Percentiles rank a stretch among this genome's conserved stretches.
Evolutionary conservation across 352 stramenopile genomes (phyloP).

Genomic region (Phytopythium aichiense): DNA sequence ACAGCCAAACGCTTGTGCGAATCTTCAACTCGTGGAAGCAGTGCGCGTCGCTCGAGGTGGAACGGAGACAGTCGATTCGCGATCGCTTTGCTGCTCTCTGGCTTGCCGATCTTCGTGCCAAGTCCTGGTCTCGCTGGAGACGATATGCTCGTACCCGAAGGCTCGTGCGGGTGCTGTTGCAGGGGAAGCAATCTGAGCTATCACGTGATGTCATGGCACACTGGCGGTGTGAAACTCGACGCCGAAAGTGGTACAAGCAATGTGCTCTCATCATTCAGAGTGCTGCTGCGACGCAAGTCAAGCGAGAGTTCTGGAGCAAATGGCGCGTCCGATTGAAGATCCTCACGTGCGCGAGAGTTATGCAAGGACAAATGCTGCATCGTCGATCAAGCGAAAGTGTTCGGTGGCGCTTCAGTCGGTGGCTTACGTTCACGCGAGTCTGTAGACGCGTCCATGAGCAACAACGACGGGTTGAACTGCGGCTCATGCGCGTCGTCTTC

Average conservation of each 20-base stretch:
- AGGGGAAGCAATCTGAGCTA: neutral
- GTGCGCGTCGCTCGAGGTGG: conserved; percentile 11
- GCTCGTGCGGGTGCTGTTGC: conserved; percentile 7
- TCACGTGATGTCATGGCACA: conserved; percentile 7
- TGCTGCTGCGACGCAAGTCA: neutral
- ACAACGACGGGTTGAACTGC: neutral
- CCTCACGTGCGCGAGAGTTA: conserved; percentile 6
- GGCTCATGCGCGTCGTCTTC: conserved; percentile 13
- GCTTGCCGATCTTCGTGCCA: conserved; percentile 12
- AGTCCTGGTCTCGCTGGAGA: conserved; percentile 17
- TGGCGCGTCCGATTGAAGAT: conserved; percentile 13
- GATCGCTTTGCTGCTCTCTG: conserved; percentile 27
- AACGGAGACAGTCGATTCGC: conserved; percentile 18
- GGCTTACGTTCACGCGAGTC: conserved; percentile 15
- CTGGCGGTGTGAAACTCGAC: conserved; percentile 11
- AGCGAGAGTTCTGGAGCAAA: conserved; percentile 6
- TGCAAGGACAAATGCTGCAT: conserved; percentile 10
- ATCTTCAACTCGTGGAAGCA: conserved; percentile 43
- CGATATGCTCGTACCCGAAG: conserved; percentile 5
- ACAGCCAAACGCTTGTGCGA: conserved; percentile 11
- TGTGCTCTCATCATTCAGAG: conserved; percentile 1
- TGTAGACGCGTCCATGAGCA: neutral
- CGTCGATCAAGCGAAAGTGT: conserved; percentile 10
- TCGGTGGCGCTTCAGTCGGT: conserved; percentile 13
- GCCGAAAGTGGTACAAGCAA: conserved; percentile 3